Conservation (phyloP, 176 grass and related monocot genomes). For the Dactylis glomerata region DNA sequence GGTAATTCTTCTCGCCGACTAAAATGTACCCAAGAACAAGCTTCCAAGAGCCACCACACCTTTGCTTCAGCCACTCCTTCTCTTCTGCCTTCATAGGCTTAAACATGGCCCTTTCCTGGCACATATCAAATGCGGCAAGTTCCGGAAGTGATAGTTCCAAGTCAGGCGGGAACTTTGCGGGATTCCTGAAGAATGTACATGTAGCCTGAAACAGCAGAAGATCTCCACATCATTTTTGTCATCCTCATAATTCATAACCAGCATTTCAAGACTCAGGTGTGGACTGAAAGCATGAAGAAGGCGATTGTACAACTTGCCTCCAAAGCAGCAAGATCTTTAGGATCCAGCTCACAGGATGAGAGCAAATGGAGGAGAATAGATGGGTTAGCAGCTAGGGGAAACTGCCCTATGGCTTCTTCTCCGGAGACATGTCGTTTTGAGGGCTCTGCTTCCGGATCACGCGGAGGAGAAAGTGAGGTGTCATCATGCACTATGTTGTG, state of each 20-base stretch:
- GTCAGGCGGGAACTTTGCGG: slow-evolving; percentile 45
- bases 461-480: slow-evolving; percentile 8
- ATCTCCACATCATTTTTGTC: slow-evolving; percentile 2
- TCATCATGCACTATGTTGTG: slow-evolving; percentile 20
- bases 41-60: slow-evolving; percentile 70
- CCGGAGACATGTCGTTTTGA: slow-evolving; percentile 30
- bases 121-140: slow-evolving; percentile 55
- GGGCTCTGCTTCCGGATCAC: not conserved
- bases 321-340: slow-evolving; percentile 57
- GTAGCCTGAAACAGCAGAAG: slow-evolving; percentile 36
- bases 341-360: slow-evolving; percentile 42
- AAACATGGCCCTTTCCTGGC: slow-evolving; percentile 44
- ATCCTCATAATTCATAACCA: not conserved
- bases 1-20: slow-evolving; percentile 62
- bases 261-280: slow-evolving; percentile 9
- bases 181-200: slow-evolving; percentile 57
- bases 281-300: not conserved
- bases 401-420: slow-evolving; percentile 31
- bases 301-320: slow-evolving; percentile 50
- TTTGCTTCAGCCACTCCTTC: slow-evolving; percentile 37
- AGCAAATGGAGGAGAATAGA: slow-evolving; percentile 57
- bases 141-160: slow-evolving; percentile 39
- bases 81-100: slow-evolving; percentile 37
- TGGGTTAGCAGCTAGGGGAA: slow-evolving; percentile 38
- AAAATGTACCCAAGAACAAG: slow-evolving; percentile 57